Percentiles rank a stretch among this genome's conserved stretches.
Conservation (phyloP, 176 grass and related monocot species). For the maize (Zea mays) region Zm-B73-REFERENCE-NAM-5.0 NC_050103.1:171327001-171327500, state of each 20-base stretch:
- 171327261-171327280: not conserved
- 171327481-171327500: not conserved
- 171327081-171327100: slow-evolving; percentile 51
- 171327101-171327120: slow-evolving; percentile 42
- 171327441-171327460: not conserved
- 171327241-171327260: not conserved
- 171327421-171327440: not conserved
- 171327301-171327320: not conserved
- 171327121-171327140: slow-evolving; percentile 80
- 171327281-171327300: slow-evolving; percentile 4
- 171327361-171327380: not conserved
- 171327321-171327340: not conserved
- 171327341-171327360: not conserved
- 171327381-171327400: not conserved
- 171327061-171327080: slow-evolving; percentile 37
- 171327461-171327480: not conserved
- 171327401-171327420: not conserved
- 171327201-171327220: not conserved
- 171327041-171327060: slow-evolving; percentile 57
- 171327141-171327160: slow-evolving; percentile 86
- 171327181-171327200: not conserved
- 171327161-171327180: slow-evolving; percentile 57
- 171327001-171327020: slow-evolving; percentile 21
- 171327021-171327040: slow-evolving; percentile 74
- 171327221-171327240: not conserved